A percentile compares a stretch with the other conserved stretches of the same genome.
These are phyloP conservation scores for Penicillium freii DNA, from an alignment of 2,329 filamentous ascomycete species.

Conservation along the genomic window DNA sequence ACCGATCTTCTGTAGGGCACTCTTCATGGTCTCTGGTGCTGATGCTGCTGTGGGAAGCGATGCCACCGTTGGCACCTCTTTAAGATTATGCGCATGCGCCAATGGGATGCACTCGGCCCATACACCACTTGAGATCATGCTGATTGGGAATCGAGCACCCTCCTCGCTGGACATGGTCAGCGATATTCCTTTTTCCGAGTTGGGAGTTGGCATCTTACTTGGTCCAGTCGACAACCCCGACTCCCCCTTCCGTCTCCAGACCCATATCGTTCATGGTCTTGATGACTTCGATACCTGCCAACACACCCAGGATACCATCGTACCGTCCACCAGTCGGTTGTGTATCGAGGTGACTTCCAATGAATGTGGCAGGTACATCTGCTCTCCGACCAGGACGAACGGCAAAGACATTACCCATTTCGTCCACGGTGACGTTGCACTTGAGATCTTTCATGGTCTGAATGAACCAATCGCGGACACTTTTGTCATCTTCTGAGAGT, in stretches of 20 bases:
- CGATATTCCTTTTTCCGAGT: not conserved
- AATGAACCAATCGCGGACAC: slow-evolving; percentile 73
- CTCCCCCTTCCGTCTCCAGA: slow-evolving; percentile 66
- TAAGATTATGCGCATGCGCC: slow-evolving; percentile 59
- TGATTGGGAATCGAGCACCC: slow-evolving; percentile 71
- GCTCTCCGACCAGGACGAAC: slow-evolving; percentile 61
- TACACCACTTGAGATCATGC: slow-evolving; percentile 70
- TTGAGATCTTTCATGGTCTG: slow-evolving; percentile 61
- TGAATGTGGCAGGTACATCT: slow-evolving; percentile 63
- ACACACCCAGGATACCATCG: slow-evolving; percentile 69
- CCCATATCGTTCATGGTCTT: slow-evolving; percentile 65
- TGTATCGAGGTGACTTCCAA: slow-evolving; percentile 68
- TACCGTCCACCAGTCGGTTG: slow-evolving; percentile 53
- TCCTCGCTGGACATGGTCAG: slow-evolving; percentile 61
- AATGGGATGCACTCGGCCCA: slow-evolving; percentile 67
- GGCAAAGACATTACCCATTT: slow-evolving; percentile 80
- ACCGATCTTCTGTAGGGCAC: slow-evolving; percentile 68
- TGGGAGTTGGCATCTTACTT: slow-evolving; percentile 24
- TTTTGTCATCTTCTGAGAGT: slow-evolving; percentile 68
- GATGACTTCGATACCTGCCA: slow-evolving; percentile 71
- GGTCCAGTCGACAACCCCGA: slow-evolving; percentile 66
- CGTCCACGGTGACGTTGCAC: slow-evolving; percentile 66
- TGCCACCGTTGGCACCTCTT: slow-evolving; percentile 56
- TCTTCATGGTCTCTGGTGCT: slow-evolving; percentile 61
- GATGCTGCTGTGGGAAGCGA: slow-evolving; percentile 49